Evolutionary conservation across 306 rosid genomes (phyloP).

Genomic region (Fragaria iinumae): DNA sequence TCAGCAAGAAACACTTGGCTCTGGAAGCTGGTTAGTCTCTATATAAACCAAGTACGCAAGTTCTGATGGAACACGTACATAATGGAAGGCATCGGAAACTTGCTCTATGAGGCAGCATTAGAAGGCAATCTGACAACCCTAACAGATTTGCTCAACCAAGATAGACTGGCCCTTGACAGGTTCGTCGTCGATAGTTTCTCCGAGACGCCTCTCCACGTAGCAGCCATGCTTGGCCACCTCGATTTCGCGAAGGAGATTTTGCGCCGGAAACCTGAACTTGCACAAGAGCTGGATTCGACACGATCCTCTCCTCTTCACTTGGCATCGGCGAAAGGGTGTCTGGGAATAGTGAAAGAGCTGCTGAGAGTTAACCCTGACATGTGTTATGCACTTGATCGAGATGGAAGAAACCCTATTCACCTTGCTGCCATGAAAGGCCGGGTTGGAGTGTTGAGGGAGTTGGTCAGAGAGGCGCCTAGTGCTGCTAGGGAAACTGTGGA

Average conservation of each 20-base stretch:
- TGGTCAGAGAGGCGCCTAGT: slow-evolving; percentile 14
- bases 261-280: slow-evolving; percentile 19
- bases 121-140: slow-evolving; percentile 17
- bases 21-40: background rate
- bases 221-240: slow-evolving; percentile 17
- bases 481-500: slow-evolving; percentile 17
- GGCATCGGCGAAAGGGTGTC: slow-evolving; percentile 24
- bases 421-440: slow-evolving; percentile 26
- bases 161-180: slow-evolving; percentile 24
- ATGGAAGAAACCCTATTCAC: slow-evolving; percentile 21
- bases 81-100: background rate
- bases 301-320: slow-evolving; percentile 26
- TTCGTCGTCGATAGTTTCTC: background rate
- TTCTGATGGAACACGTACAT: background rate
- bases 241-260: slow-evolving; percentile 25
- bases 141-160: slow-evolving; percentile 24
- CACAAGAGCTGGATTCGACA: slow-evolving; percentile 23
- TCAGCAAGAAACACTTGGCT: background rate
- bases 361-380: background rate
- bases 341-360: slow-evolving; percentile 5
- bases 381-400: slow-evolving; percentile 17
- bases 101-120: slow-evolving; percentile 22
- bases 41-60: background rate
- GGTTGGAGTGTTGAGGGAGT: slow-evolving; percentile 14
- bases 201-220: slow-evolving; percentile 29